Base-by-base conservation (phyloP, 2,329 filamentous ascomycete species). In the Fonsecaea multimorphosa region DNA sequence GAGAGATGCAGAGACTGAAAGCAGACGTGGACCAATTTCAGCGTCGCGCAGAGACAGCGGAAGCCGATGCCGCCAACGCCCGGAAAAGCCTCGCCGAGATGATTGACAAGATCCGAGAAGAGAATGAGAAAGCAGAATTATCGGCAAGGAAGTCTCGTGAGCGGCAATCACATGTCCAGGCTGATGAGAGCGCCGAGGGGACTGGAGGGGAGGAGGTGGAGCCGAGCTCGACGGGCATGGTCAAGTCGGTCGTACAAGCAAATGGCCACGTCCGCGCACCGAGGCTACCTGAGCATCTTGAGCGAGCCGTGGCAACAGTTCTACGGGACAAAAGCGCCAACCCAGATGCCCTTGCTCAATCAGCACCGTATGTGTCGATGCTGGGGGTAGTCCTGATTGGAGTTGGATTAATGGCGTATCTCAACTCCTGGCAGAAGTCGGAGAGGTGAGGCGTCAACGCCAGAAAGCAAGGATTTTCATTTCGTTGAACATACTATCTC, bases 11-110 rank as follows among this genome's bases (percentile, higher is more conserved):
- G 61, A 88, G 89, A 64, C 87, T 97, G 82, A 91, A 89, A 77
- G 84, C 88, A 68, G 90, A 96, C 75, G 88, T 97, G 75, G 89
- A 95, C 61, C 80, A 84, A 6, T 97, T 91, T 80, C 89, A 89
- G 73, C 82, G 86, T 63, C 88, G 92, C 32, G 93, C 93, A 8
- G 91, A 97, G 76, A 85, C 82, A 65, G 93, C 93, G 2, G 94
- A 98, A 76, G 81, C 85, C 8, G 93, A 97, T 72, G 86, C 89
- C 53, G 87, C 89, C 61, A 83, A 86, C 49, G 87, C 89, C 61
- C 88, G 90, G 61, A 89, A 90, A 76, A 90, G 89, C 1, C 80
- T 99, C 52, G 89, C 91, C 0, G 91, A 97, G 75, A 95, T 98
- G 92, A 89, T 97, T 12, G 84, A 91, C 72, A 89, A 90, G 70